Evolutionary conservation across 2,329 filamentous ascomycete genomes (phyloP).

Genomic region (Amauroascus niger): DNA sequence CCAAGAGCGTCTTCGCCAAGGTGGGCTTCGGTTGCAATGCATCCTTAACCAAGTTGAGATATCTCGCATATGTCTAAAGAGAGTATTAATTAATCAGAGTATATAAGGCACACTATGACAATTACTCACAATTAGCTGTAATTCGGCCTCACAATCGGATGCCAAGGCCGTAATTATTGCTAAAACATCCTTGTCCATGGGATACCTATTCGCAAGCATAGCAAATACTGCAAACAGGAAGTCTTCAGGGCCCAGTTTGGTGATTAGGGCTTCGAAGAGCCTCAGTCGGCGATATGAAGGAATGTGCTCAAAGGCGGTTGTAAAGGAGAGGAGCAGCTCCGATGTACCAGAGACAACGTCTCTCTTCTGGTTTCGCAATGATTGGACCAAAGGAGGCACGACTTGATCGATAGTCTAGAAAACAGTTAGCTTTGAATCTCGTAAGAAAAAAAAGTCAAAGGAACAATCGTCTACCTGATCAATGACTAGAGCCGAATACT

Average conservation of each 20-base stretch:
- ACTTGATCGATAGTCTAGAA: slow-evolving; percentile 77
- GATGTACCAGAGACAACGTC: slow-evolving; percentile 72
- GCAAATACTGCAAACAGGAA: slow-evolving; percentile 80
- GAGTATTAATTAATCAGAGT: slow-evolving; percentile 14
- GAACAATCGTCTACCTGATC: slow-evolving; percentile 49
- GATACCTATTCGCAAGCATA: slow-evolving; percentile 85
- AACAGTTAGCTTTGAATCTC: background rate
- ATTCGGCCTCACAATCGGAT: slow-evolving; percentile 59
- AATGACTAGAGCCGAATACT: slow-evolving; percentile 93
- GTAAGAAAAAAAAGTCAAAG: slow-evolving; percentile 3
- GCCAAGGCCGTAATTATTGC: slow-evolving; percentile 68
- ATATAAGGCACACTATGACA: background rate
- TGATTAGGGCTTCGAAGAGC: slow-evolving; percentile 73
- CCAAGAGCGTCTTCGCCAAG: slow-evolving; percentile 63
- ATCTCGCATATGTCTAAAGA: slow-evolving; percentile 60
- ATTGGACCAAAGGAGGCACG: slow-evolving; percentile 80
- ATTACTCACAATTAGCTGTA: slow-evolving; percentile 51
- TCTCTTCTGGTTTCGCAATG: slow-evolving; percentile 66
- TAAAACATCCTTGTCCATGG: slow-evolving; percentile 61
- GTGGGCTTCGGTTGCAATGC: slow-evolving; percentile 64
- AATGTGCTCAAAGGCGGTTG: slow-evolving; percentile 91
- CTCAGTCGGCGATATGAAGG: slow-evolving; percentile 73
- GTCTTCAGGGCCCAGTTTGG: slow-evolving; percentile 74
- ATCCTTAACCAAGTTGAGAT: slow-evolving; percentile 65
- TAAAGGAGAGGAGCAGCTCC: slow-evolving; percentile 89